Base-by-base conservation (phyloP, 2,329 filamentous ascomycete genomes). In the Thyridium curvatum region DNA sequence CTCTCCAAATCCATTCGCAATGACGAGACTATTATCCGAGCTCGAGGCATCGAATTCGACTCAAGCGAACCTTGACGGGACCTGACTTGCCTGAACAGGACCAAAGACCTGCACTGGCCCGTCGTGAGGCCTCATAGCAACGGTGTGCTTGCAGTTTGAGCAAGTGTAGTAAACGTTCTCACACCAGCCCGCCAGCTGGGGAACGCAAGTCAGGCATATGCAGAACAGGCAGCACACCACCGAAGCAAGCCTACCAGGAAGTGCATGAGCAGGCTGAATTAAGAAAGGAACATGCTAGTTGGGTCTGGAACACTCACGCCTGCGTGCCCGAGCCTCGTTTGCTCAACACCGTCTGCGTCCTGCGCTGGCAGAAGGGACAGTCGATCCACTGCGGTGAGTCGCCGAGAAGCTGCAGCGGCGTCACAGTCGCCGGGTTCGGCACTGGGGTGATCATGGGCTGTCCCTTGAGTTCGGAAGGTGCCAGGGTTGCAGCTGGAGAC, bases 151-250 rank as follows among this genome's bases (percentile, higher is more conserved):
- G 50, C 58, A 61, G 16, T 40, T 29, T 8, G 46, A 44, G 50
- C 58, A 61, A 33, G 39, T 50, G 44, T 52, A 57, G 41, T 54
- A 38, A 7, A 43, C 50, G 21, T 56, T 46, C 43, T 60, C 56
- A 38, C 54, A 60, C 58, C 56, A 60, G 28, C 49, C 44, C 4
- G 52, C 53, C 12, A 55, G 37, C 41, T 56, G 59, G 7, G 57
- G 56, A 12, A 61, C 38, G 38, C 54, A 58, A 9, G 56, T 43
- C 6, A 58, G 46, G 37, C 52, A 59, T 40, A 59, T 41, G 44
- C 56, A 59, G 35, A 59, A 30, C 14, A 60, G 41, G 37, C 55
- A 59, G 46, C 56, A 53, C 15, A 58, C 30, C 28, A 48, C 46
- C 16, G 55, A 54, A 13, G 49, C 46, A 21, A 59, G 16, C 8